These are phyloP conservation scores for Boechera stricta DNA, from an alignment of 345 rosid genomes.

Conservation along the genomic window DNA sequence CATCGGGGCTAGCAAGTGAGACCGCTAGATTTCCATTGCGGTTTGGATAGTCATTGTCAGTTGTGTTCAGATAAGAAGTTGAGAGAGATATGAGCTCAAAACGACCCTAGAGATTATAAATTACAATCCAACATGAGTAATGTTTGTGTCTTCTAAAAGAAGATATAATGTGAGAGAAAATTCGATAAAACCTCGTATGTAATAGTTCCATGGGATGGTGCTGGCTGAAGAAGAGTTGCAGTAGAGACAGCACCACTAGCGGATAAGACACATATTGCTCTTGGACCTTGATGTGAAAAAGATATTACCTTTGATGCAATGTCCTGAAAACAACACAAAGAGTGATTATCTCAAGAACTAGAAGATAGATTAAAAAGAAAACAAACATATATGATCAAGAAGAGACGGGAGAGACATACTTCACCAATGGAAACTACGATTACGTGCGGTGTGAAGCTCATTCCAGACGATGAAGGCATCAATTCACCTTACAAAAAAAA, in stretches of 20 bases:
- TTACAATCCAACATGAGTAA: conserved; percentile 27
- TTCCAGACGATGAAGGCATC: conserved; percentile 64
- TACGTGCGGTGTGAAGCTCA: conserved; percentile 86
- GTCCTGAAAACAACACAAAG: conserved; percentile 37
- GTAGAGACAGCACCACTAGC: conserved; percentile 93
- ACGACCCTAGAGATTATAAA: conserved; percentile 62
- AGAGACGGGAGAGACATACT: conserved; percentile 45
- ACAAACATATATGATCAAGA: neutral
- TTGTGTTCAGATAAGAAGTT: conserved; percentile 70
- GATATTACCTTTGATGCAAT: conserved; percentile 69
- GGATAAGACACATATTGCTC: conserved; percentile 86
- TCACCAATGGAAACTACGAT: conserved; percentile 78
- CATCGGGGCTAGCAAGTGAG: conserved; percentile 93
- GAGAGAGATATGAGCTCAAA: conserved; percentile 90
- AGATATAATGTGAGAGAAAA: neutral
- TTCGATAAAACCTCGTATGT: conserved; percentile 73
- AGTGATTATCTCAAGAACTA: conserved; percentile 1
- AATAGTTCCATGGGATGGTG: conserved; percentile 83
- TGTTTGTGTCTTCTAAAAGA: neutral
- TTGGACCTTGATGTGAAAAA: conserved; percentile 87
- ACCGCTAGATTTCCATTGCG: conserved; percentile 79
- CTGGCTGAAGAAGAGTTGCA: conserved; percentile 83
- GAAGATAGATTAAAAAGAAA: neutral
- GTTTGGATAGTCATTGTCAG: conserved; percentile 54
- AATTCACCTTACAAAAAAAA: conserved; percentile 29